Evolutionary conservation across 2,329 filamentous ascomycete species (phyloP), one percentile per base, ranked within the genome.

Genomic region (Fusarium coicis): DNA sequence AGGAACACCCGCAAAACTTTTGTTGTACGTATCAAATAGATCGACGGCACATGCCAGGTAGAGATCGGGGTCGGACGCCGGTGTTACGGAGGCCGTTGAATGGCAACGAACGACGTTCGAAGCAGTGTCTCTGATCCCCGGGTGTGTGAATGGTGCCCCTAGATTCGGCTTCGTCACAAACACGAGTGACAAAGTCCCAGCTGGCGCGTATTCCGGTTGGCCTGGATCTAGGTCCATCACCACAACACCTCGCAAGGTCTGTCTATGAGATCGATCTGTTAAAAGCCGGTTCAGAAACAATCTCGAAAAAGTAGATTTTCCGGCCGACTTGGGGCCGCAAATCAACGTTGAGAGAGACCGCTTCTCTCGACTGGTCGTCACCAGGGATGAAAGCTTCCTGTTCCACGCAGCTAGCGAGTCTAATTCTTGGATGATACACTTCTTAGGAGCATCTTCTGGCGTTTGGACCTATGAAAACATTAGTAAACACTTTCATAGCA

Each of bases 161-260:
- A 95, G 83, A 56, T 93, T 90, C 1, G 91, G 89, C 36, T 85
- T 81, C 3, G 83, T 84, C 16, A 95, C 81, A 34, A 88, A 85
- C 19, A 91, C 83, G 8, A 96, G 87, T 4, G 93, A 93, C 26
- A 96, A 78, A 19, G 92, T 90, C 1, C 93, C 93, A 2, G 91
- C 88, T 3, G 91, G 87, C 1, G 88, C 89, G 78, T 92, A 95
- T 77, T 95, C 93, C 6, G 93, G 92, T 76, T 95, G 93, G 0
- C 91, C 92, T 2, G 93, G 92, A 77, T 96, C 93, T 15, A 96
- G 85, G 74, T 96, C 93, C 11, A 96, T 85, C n/a, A 92, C 84
- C 61, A 85, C 87, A 32, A 92, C 84, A 21, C 78, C 77, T 15
- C 67, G 74, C 42, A 74, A 19, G 21, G 32, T 32, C 26, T 71